These are phyloP conservation scores for Punica granatum DNA, from an alignment of 345 rosid species.

Conservation along the genomic window DNA sequence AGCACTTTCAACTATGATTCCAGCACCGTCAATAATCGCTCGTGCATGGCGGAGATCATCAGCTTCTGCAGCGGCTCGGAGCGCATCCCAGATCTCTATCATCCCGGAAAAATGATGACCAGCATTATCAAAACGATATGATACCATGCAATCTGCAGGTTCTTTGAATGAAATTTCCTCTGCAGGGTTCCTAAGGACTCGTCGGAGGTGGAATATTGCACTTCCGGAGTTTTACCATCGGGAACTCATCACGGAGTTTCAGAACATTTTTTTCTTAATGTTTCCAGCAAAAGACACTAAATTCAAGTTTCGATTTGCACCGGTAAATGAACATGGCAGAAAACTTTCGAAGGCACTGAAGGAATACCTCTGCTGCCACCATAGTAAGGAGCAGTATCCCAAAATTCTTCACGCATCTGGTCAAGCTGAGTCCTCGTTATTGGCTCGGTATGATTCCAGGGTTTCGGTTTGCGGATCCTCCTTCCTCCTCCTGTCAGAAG, in stretches of 20 bases:
- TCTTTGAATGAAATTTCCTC: neutral
- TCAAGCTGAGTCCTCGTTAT: constrained; percentile 51
- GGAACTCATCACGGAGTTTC: neutral
- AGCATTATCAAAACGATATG: neutral
- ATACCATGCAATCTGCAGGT: neutral
- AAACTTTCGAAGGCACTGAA: neutral
- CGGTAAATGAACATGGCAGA: neutral
- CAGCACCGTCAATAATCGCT: constrained; percentile 74
- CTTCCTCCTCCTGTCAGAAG: constrained; percentile 18
- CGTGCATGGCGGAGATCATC: constrained; percentile 58
- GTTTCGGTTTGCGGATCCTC: constrained; percentile 47
- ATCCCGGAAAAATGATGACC: neutral
- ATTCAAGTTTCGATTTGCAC: neutral
- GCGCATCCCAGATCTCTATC: constrained; percentile 88
- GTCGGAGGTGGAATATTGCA: neutral
- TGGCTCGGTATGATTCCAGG: constrained; percentile 70
- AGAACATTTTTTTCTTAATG: neutral
- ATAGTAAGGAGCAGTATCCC: constrained; percentile 85
- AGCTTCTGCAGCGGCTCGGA: constrained; percentile 68
- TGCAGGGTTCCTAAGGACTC: neutral
- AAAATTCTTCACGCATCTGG: constrained; percentile 71
- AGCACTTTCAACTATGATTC: constrained; percentile 57
- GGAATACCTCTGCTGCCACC: constrained; percentile 62
- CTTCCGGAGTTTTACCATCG: neutral
- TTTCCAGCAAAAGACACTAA: neutral